phyloP scores from a whole-genome alignment of 345 rosid genomes.

The Eucalyptus tenuipes region DNA sequence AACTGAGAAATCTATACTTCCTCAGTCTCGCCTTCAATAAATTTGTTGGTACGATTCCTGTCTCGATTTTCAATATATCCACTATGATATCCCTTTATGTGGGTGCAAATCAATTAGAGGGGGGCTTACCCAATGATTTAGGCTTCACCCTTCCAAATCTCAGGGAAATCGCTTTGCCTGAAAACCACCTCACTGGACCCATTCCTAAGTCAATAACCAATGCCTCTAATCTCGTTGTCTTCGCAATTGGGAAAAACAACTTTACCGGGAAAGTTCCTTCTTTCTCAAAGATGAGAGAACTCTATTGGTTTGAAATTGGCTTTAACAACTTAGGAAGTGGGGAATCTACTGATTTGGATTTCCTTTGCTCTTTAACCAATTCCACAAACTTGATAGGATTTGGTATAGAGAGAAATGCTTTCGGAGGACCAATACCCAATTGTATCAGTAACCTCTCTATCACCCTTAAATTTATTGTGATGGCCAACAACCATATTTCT shows the following conservation, averaged over 20 bases:
- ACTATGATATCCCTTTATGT: fast-evolving
- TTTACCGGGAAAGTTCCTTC: background rate
- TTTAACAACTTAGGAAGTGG: background rate
- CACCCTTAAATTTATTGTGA: fast-evolving
- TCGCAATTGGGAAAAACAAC: fast-evolving
- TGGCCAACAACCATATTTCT: fast-evolving
- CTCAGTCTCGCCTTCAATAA: fast-evolving
- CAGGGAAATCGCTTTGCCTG: fast-evolving
- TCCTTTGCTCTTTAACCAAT: background rate
- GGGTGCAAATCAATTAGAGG: background rate
- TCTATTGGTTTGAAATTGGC: background rate
- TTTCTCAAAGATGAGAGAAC: background rate
- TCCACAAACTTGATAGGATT: fast-evolving
- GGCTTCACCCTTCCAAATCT: conserved; percentile 8
- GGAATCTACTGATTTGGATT: background rate
- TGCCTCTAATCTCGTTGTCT: fast-evolving
- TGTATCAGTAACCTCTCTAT: background rate
- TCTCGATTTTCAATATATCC: background rate
- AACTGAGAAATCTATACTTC: background rate
- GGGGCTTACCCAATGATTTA: background rate
- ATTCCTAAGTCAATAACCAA: background rate
- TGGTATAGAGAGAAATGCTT: fast-evolving
- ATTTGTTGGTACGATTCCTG: background rate
- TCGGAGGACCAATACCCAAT: background rate
- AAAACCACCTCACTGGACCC: background rate